Evolutionary conservation across 2,329 filamentous ascomycete species (phyloP).

Genomic region (Trichoderma endophyticum): DNA sequence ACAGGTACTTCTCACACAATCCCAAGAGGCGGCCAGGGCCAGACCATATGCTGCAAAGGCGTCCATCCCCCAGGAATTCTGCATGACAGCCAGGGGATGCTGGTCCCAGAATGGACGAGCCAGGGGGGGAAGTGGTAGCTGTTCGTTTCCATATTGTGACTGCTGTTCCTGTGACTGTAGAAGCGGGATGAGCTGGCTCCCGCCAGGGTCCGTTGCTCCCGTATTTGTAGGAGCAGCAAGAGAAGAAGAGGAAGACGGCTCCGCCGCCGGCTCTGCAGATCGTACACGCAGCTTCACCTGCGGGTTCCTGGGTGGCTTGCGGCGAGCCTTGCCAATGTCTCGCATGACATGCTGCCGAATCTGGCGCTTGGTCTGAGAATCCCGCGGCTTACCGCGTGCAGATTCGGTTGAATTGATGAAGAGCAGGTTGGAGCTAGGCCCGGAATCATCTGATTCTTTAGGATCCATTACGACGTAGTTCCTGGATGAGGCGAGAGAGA

Average conservation of each 20-base stretch:
- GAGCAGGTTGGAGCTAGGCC: not conserved
- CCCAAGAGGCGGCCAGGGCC: not conserved
- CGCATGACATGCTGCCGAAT: slow-evolving; percentile 18
- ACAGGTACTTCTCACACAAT: not conserved
- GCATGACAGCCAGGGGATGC: slow-evolving; percentile 2
- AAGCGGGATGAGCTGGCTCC: not conserved
- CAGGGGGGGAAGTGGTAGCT: not conserved
- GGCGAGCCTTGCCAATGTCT: slow-evolving; percentile 16
- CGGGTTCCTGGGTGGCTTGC: slow-evolving; percentile 16
- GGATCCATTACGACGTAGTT: not conserved
- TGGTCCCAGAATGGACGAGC: slow-evolving; percentile 13
- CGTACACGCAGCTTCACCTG: not conserved
- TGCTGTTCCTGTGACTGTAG: not conserved
- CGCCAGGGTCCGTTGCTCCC: not conserved
- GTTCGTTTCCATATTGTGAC: not conserved
- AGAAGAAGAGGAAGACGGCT: not conserved
- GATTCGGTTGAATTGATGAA: slow-evolving; percentile 15
- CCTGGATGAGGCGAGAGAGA: not conserved
- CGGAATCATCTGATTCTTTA: not conserved
- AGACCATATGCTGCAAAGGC: slow-evolving; percentile 13
- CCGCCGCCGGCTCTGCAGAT: not conserved
- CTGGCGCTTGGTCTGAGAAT: slow-evolving; percentile 6
- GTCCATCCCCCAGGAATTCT: slow-evolving; percentile 11
- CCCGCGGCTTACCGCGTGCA: not conserved
- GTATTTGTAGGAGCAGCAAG: not conserved